Evolutionary conservation across 192 early-diverging fungal genomes (phyloP), one percentile per base, ranked within the genome.

Genomic region (Obelidium mucronatum): DNA sequence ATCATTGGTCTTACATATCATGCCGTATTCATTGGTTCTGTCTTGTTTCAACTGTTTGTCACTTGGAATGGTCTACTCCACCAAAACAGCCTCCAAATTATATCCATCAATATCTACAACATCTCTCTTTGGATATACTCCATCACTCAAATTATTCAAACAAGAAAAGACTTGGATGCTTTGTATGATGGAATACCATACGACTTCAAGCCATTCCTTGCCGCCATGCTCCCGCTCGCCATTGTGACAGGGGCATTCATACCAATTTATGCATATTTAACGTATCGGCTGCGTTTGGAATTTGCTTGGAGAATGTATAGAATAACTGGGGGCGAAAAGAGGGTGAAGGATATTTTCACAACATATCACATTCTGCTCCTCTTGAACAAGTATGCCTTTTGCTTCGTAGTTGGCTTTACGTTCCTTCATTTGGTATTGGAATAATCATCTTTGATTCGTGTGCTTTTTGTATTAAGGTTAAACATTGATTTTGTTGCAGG

Each of bases 281-380:
- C 66, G 1, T 28, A 15, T n/a, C 15, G 30, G 30, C 31, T 40
- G 0, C 13, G 31, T 30, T 11, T 17, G 11, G 66, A 67, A 15
- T 67, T 67, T 42, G 40, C 24, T 24, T 67, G 66, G 66, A 11
- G 66, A 8, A 40, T 19, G 42, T 67, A 67, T 52, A 15, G 66
- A 30, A 51, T 52, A 5, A 51, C 66, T 42, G 66, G 66, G 5
- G 66, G 66, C 15, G 42, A 48, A 28, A 67, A 67, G 33, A 52
- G 15, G 1, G 8, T 67, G 2, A 6, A 51, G 40, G 30, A 53
- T 15, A 33, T 67, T 2, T 67, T 67, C 66, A 67, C 31, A 4
- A n/a, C 19, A 5, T 67, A 67, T 30, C 37, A 67, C 42, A 67
- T 67, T 67, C 36, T 67, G 6, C 42, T 67, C 2, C 66, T 67